Conservation (phyloP, 208 protist species). For the Novymonas esmeraldas region DNA sequence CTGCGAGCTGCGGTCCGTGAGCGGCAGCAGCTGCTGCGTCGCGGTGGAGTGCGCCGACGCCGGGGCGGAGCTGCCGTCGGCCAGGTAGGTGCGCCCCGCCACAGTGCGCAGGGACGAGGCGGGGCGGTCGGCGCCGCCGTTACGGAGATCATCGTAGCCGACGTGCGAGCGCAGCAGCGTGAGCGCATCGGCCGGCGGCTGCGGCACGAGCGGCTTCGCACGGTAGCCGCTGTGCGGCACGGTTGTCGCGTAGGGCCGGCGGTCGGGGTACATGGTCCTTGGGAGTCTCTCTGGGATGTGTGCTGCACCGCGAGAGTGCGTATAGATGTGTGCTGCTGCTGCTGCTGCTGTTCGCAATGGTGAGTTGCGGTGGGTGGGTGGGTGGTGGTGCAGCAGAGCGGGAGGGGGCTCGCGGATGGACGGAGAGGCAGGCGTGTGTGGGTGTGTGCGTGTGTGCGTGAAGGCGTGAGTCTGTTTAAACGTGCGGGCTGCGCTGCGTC, state of each 20-base stretch:
- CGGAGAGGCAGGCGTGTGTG: background rate
- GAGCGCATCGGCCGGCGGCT: slow-evolving; percentile 59
- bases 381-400: background rate
- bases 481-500: too few species aligned
- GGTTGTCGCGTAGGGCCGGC: slow-evolving; percentile 68
- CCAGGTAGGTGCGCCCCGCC: slow-evolving; percentile 17
- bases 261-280: slow-evolving; percentile 56
- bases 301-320: background rate
- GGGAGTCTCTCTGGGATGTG: background rate
- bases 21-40: slow-evolving; percentile 18
- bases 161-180: slow-evolving; percentile 55
- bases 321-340: background rate
- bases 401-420: background rate
- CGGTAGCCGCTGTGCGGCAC: slow-evolving; percentile 69
- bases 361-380: background rate
- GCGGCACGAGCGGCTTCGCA: slow-evolving; percentile 44
- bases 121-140: background rate
- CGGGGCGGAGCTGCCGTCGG: background rate
- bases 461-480: too few species aligned
- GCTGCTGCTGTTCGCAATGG: background rate
- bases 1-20: slow-evolving; percentile 20
- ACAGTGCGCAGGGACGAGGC: slow-evolving; percentile 9
- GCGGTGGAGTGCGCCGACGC: background rate
- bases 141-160: slow-evolving; percentile 53
- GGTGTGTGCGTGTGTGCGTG: background rate